Evolutionary conservation across 2,329 filamentous ascomycete genomes (phyloP), one percentile per base, ranked within the genome.

Genomic region (Pseudogymnoascus sp.): DNA sequence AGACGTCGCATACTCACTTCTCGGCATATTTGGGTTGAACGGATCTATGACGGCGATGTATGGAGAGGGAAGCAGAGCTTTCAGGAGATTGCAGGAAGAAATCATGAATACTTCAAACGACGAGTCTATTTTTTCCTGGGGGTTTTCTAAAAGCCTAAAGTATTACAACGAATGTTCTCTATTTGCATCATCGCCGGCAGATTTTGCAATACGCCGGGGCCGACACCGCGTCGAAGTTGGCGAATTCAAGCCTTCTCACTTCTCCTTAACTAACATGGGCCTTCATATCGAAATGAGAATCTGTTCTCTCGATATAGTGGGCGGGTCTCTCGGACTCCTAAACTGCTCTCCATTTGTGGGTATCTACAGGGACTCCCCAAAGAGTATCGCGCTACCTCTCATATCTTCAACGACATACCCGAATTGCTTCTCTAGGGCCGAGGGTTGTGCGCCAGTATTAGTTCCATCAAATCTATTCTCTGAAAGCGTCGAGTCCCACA

Each of bases 1-100:
- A 61, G 79, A 80, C 40, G 70, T 73, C n/a, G 77, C 78, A 0
- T 81, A 81, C 40, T 78, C 73, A 16, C 69, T 81, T 0, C 64
- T 81, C 3, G 78, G 78, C 0, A 69, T 81, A 0, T 80, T 81
- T 34, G 69, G 70, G 0, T 70, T 81, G 25, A 75, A 77, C 38
- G 73, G 74, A 70, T 66, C 69, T 4, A 78, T 81, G 75, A 73
- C 77, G 0, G 65, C 79, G 3, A 42, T 79, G 0, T 80, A 81
- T 60, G 78, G 78, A 0, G 74, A 77, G 59, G 73, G 73, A 59
- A 59, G 34, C 31, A 70, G 66, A 56, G 74, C 75, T 10, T 77
- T 75, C 59, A 61, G 69, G 3, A 69, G 75, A n/a, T 64, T 77
- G 2, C 74, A 77, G 61, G 67, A 75, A 61, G 73, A 75, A 34